phyloP scores from a whole-genome alignment of 2,329 filamentous ascomycete genomes.

The Colletotrichum acutatum region DNA sequence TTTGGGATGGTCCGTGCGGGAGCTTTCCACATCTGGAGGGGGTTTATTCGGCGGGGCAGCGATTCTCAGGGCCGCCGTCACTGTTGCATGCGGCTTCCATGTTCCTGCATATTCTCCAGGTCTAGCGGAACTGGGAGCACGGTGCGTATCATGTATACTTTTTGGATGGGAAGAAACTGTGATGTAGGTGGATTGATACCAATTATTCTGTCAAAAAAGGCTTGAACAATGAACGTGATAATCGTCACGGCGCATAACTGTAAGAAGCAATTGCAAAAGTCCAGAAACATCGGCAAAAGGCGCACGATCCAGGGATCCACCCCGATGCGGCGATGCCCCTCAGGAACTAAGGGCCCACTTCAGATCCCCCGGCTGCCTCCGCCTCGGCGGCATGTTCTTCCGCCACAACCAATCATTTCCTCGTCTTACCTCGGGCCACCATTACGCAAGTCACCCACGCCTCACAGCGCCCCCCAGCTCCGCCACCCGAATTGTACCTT shows the following conservation, averaged over 20 bases:
- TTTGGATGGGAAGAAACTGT: background rate
- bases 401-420: background rate
- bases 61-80: background rate
- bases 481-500: no score
- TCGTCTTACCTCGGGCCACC: background rate
- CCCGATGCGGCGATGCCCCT: background rate
- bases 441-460: slow-evolving; percentile 30
- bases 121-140: background rate
- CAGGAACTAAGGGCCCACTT: background rate
- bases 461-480: slow-evolving; percentile 1
- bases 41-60: slow-evolving; percentile 25
- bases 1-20: slow-evolving; percentile 12
- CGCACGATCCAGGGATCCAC: background rate
- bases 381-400: slow-evolving; percentile 18
- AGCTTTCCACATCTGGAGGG: slow-evolving; percentile 9
- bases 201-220: background rate
- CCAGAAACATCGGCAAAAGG: background rate
- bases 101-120: slow-evolving; percentile 18
- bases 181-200: background rate
- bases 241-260: background rate
- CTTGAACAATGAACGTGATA: background rate
- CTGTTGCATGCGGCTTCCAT: background rate
- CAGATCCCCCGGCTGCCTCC: background rate
- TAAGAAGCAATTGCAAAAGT: background rate
- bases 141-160: background rate